Conservation (phyloP, 1,139 yeast species). For the Saccharomyces pastorianus region DNA sequence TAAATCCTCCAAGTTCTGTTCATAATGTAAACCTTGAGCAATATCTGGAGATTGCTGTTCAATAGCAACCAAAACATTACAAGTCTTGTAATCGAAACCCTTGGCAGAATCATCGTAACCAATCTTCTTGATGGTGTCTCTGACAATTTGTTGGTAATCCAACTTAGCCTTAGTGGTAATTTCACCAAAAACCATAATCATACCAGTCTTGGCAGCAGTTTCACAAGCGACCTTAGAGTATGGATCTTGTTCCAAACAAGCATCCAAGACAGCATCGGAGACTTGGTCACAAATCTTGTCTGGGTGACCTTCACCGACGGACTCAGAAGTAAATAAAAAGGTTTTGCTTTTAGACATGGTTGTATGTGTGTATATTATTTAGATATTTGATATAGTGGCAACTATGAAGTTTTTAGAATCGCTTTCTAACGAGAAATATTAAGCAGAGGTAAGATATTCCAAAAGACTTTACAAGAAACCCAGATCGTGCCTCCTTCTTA, state of each 20-base stretch:
- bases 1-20: conserved; percentile 89
- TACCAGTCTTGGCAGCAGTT: conserved; percentile 97
- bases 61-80: conserved; percentile 97
- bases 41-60: conserved; percentile 99
- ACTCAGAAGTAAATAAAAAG: conserved; percentile 88
- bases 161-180: conserved; percentile 92
- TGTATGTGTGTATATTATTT: background rate
- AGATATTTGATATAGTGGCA: background rate
- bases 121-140: conserved; percentile 97
- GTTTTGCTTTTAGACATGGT: conserved; percentile 22
- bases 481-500: background rate
- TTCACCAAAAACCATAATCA: conserved; percentile 99
- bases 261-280: conserved; percentile 95
- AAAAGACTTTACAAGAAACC: background rate
- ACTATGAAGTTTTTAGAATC: background rate
- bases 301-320: conserved; percentile 99
- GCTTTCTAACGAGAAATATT: background rate
- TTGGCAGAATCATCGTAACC: conserved; percentile 94
- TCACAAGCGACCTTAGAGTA: conserved; percentile 98
- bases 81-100: conserved; percentile 98
- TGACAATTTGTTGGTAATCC: conserved; percentile 93
- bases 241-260: conserved; percentile 93
- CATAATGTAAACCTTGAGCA: conserved; percentile 98
- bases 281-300: conserved; percentile 99
- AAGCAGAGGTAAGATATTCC: background rate